Evolutionary conservation across 73 alveolate species (phyloP).

Genomic region (Paramecium bursaria): DNA sequence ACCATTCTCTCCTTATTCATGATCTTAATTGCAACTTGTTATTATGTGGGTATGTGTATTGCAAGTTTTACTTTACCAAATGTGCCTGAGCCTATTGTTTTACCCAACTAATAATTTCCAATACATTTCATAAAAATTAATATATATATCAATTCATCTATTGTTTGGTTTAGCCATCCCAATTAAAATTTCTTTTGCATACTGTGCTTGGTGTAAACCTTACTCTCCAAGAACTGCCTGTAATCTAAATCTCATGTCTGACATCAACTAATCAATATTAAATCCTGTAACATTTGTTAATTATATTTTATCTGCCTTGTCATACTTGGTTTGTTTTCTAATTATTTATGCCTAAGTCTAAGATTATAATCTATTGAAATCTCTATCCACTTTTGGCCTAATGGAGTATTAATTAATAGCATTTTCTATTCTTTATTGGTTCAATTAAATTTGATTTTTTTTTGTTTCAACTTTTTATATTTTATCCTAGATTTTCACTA

Average conservation of each 20-base stretch:
- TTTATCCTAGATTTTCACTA: neutral
- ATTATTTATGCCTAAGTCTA: conserved; percentile 25
- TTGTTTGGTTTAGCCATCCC: neutral
- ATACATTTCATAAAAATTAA: conserved; percentile 59
- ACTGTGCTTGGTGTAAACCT: conserved; percentile 15
- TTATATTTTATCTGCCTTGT: conserved; percentile 44
- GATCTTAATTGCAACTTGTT: conserved; percentile 84
- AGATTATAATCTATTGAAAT: conserved; percentile 1
- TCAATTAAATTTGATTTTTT: neutral
- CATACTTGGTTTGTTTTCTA: conserved; percentile 33
- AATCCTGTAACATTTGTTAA: conserved; percentile 56
- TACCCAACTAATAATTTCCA: conserved; percentile 65
- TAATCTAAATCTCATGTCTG: conserved; percentile 53
- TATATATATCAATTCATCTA: neutral
- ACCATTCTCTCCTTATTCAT: conserved; percentile 77
- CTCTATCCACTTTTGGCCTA: conserved; percentile 33
- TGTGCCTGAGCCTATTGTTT: conserved; percentile 87
- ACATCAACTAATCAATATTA: conserved; percentile 45
- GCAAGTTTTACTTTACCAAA: conserved; percentile 81
- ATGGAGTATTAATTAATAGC: conserved; percentile 7
- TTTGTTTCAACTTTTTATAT: neutral
- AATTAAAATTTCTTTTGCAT: conserved; percentile 2
- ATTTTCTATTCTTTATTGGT: conserved; percentile 22
- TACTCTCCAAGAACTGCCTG: conserved; percentile 24
- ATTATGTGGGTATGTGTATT: conserved; percentile 69